Evolutionary conservation across 768 basidiomycete species (phyloP).

Genomic region (Suillus lakei): DNA sequence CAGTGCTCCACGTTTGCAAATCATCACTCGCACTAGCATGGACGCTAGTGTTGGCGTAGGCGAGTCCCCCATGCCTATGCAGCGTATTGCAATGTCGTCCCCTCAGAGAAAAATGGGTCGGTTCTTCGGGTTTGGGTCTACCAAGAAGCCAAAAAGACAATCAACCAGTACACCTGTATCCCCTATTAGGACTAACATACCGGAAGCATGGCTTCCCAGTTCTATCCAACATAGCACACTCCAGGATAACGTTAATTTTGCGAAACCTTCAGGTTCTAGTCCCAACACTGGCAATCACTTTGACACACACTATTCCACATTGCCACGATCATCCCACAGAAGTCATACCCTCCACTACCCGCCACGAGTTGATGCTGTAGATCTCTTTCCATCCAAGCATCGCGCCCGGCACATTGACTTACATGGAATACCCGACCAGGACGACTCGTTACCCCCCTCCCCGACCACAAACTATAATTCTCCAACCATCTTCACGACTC

Average conservation of each 20-base stretch:
- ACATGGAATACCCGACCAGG: conserved; percentile 21
- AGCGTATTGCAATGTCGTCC: conserved; percentile 20
- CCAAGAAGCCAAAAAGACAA: conserved; percentile 16
- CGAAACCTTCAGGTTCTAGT: neutral
- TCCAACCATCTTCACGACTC: conserved; percentile 34
- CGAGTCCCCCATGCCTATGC: conserved; percentile 54
- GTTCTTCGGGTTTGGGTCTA: conserved; percentile 36
- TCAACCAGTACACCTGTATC: conserved; percentile 4
- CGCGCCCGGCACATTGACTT: conserved; percentile 22
- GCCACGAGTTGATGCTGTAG: conserved; percentile 17
- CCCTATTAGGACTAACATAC: conserved; percentile 12
- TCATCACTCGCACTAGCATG: conserved; percentile 49
- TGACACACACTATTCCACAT: conserved; percentile 54
- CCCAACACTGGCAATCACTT: conserved; percentile 47
- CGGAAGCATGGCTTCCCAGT: conserved; percentile 24
- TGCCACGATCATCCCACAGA: conserved; percentile 25
- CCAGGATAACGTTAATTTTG: neutral
- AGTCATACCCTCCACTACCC: conserved; percentile 17
- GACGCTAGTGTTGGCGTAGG: conserved; percentile 65
- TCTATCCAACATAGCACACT: neutral
- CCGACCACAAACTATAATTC: conserved; percentile 12
- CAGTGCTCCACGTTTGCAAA: conserved; percentile 31
- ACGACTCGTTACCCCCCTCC: conserved; percentile 24
- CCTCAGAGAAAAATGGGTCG: conserved; percentile 51
- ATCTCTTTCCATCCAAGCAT: conserved; percentile 20